Evolutionary conservation across 1,139 yeast species (phyloP), one percentile per base, ranked within the genome.

Genomic region (Geotrichum klebahnii): DNA sequence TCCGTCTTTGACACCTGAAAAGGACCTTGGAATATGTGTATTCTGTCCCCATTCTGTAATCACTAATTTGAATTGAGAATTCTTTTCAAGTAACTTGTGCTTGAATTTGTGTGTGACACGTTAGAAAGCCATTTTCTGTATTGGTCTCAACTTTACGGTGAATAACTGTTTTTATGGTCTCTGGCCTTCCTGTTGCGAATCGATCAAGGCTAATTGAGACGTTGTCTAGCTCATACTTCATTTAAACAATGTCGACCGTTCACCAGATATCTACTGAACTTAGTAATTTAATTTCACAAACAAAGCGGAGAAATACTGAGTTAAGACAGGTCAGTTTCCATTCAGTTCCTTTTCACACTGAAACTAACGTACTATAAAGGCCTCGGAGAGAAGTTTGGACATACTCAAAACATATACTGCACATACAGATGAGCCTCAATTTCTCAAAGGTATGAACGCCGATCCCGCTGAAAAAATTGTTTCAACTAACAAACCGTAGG

Each of bases 251-350:
- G 55, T 48, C 55, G 20, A 52, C 55, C 12, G 35, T 52, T 46
- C 56, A 62, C 39, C 59, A 58, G 46, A 54, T 63, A 46, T 52
- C 57, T 10, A 53, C 76, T 0, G 96, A 88, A 59, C 70, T 89
- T 54, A 67, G 75, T 17, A 72, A 70, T 38, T 70, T 90, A 54
- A 71, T 81, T 8, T 67, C 82, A 1, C 96, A 89, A 59, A 76
- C 92, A 8, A 83, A 80, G 64, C 73, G 96, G 50, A 74, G 87
- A 56, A 79, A 80, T 60, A 63, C 80, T 0, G 92, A 84, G 26
- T 77, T 89, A 31, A 78, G 78, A 48, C 75, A 69, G 59, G 73
- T 69, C 70, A 58, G 28, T 17, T 28, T 33, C 14, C 23, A 32
- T 26, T 5, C 9, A 8, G 22, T 32, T 22, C 36, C 9, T 14